phyloP scores from a whole-genome alignment of 148 eudicot species.

The Tetragonia tetragonoides region DNA sequence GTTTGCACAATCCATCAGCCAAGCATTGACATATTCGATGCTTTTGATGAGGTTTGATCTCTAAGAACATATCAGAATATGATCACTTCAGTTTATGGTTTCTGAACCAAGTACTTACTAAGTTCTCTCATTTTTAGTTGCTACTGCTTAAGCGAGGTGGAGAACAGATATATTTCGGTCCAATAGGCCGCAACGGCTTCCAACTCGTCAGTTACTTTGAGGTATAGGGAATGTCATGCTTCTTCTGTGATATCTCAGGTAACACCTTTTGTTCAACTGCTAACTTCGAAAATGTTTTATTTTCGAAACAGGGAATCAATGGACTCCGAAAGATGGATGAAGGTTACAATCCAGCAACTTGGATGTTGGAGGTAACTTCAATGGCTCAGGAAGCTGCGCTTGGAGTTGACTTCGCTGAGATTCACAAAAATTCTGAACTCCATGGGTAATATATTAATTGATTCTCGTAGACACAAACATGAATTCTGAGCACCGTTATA shows the following conservation, averaged over 20 bases:
- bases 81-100: background rate
- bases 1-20: slow-evolving; percentile 80
- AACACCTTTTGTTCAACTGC: background rate
- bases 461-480: background rate
- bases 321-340: slow-evolving; percentile 68
- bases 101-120: background rate
- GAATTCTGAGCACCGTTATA: background rate
- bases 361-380: slow-evolving; percentile 76
- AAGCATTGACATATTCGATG: slow-evolving; percentile 73
- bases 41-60: slow-evolving; percentile 58
- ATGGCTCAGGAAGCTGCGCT: slow-evolving; percentile 46
- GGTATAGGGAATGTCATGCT: slow-evolving; percentile 27
- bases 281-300: slow-evolving; percentile 6
- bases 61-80: background rate
- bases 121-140: slow-evolving; percentile 34
- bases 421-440: slow-evolving; percentile 53
- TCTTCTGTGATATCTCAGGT: background rate
- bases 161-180: slow-evolving; percentile 61
- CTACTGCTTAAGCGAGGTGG: slow-evolving; percentile 64
- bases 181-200: slow-evolving; percentile 52
- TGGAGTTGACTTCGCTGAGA: slow-evolving; percentile 46
- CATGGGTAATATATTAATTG: slow-evolving; percentile 31
- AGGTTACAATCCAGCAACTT: slow-evolving; percentile 68
- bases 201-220: slow-evolving; percentile 59
- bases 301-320: slow-evolving; percentile 32